These are phyloP conservation scores for Tripidium arundinaceum DNA, from an alignment of 202 grass and related monocot genomes.

Conservation along the genomic window DNA sequence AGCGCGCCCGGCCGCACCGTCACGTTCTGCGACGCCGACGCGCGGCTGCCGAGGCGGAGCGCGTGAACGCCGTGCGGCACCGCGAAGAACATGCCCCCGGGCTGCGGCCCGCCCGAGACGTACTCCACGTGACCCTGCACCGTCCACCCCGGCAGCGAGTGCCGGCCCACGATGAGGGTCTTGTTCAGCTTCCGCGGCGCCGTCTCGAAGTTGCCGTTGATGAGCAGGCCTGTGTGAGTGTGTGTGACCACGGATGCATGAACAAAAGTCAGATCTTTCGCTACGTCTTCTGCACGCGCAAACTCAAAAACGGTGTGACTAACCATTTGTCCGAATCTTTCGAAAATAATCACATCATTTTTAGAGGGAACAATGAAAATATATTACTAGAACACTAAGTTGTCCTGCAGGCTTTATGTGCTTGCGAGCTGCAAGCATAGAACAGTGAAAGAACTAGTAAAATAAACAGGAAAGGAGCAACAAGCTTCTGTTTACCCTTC, in stretches of 20 bases:
- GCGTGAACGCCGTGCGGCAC: conserved; percentile 89
- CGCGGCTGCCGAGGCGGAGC: conserved; percentile 68
- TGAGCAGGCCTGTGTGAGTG: conserved; percentile 47
- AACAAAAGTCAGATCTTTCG: neutral
- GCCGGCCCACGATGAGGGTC: conserved; percentile 74
- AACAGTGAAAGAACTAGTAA: no score
- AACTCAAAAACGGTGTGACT: no score
- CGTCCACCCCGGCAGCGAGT: conserved; percentile 82
- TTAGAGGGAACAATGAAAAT: no score
- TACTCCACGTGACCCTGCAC: conserved; percentile 76
- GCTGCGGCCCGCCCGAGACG: conserved; percentile 78
- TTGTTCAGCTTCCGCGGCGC: conserved; percentile 71
- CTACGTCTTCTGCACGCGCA: no score
- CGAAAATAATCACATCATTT: no score
- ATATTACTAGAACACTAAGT: no score
- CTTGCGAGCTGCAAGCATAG: no score
- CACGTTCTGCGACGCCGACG: conserved; percentile 76
- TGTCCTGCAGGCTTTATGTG: no score
- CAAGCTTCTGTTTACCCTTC: no score
- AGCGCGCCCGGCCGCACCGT: conserved; percentile 66
- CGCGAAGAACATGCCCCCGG: conserved; percentile 86
- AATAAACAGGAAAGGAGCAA: no score
- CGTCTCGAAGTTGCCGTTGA: conserved; percentile 94
- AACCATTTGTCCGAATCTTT: no score
- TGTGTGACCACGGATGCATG: no score